Percentiles rank a stretch among this genome's conserved stretches.
These are phyloP conservation scores for Saccharomycopsis selenospora DNA, from an alignment of 805 yeast species.

Conservation along the genomic window DNA sequence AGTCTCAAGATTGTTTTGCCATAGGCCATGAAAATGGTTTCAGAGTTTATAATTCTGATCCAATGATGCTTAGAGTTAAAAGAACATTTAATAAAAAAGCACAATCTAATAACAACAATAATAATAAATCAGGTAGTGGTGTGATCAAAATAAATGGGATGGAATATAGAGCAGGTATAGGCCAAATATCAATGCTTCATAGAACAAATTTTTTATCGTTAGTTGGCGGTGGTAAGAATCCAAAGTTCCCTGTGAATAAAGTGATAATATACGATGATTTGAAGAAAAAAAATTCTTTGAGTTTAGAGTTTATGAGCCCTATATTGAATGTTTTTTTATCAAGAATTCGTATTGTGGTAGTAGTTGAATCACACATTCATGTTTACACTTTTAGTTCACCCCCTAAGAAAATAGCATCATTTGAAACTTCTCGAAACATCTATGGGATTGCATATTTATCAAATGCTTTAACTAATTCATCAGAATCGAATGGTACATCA, in stretches of 20 bases:
- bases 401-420: slow-evolving; percentile 56
- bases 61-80: slow-evolving; percentile 68
- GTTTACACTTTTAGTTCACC: slow-evolving; percentile 78
- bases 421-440: slow-evolving; percentile 60
- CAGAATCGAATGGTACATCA: background rate
- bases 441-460: slow-evolving; percentile 56
- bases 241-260: slow-evolving; percentile 71
- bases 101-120: slow-evolving; percentile 16
- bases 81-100: slow-evolving; percentile 37
- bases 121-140: background rate
- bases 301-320: slow-evolving; percentile 69
- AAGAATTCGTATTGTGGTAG: slow-evolving; percentile 67
- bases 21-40: slow-evolving; percentile 77
- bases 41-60: slow-evolving; percentile 78
- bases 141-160: slow-evolving; percentile 25
- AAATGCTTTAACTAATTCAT: slow-evolving; percentile 1
- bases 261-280: slow-evolving; percentile 89
- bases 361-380: slow-evolving; percentile 56
- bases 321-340: slow-evolving; percentile 70
- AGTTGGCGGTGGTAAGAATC: slow-evolving; percentile 83
- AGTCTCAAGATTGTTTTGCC: slow-evolving; percentile 86
- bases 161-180: slow-evolving; percentile 51
- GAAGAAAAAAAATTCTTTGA: slow-evolving; percentile 63
- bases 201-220: slow-evolving; percentile 86
- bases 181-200: slow-evolving; percentile 72